These are phyloP conservation scores for Alternaria burnsii DNA, from an alignment of 2,329 filamentous ascomycete genomes.

Conservation along the genomic window DNA sequence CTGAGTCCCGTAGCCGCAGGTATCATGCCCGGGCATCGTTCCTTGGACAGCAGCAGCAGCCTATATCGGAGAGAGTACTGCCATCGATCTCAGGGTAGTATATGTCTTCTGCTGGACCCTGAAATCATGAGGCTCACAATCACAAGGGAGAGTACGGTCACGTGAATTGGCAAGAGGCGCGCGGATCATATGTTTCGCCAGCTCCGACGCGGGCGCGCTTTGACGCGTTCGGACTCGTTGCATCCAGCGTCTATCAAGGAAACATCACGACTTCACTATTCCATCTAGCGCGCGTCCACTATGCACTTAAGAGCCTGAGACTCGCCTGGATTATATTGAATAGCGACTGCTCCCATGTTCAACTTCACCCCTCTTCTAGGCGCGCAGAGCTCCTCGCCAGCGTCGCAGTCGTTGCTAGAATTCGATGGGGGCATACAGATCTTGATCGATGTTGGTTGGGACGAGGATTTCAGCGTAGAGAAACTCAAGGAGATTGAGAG, in stretches of 20 bases:
- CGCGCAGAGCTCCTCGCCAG: slow-evolving; percentile 84
- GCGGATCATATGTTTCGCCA: slow-evolving; percentile 9
- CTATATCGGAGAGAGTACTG: neutral
- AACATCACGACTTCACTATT: slow-evolving; percentile 4
- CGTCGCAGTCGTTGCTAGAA: slow-evolving; percentile 94
- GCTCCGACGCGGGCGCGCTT: slow-evolving; percentile 18
- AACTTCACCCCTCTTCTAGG: slow-evolving; percentile 93
- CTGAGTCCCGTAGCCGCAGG: neutral
- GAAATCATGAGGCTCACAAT: neutral
- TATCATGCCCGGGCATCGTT: neutral
- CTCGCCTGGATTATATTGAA: slow-evolving; percentile 8
- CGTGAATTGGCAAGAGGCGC: neutral
- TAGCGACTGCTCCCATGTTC: slow-evolving; percentile 72
- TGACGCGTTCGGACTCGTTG: slow-evolving; percentile 10
- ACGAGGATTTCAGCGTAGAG: slow-evolving; percentile 83
- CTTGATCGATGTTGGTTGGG: slow-evolving; percentile 94
- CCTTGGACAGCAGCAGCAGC: neutral
- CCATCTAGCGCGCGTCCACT: slow-evolving; percentile 1
- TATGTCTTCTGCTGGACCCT: neutral
- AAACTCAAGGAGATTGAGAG: slow-evolving; percentile 90
- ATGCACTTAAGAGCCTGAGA: slow-evolving; percentile 13
- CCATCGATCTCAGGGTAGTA: neutral
- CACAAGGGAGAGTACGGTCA: neutral
- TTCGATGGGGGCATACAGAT: slow-evolving; percentile 97
- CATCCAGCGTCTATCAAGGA: slow-evolving; percentile 8